A percentile compares a stretch with the other conserved stretches of the same genome.
Conservation (phyloP, 192 early-diverging fungal genomes). For the Neocallimastix lanati region DNA sequence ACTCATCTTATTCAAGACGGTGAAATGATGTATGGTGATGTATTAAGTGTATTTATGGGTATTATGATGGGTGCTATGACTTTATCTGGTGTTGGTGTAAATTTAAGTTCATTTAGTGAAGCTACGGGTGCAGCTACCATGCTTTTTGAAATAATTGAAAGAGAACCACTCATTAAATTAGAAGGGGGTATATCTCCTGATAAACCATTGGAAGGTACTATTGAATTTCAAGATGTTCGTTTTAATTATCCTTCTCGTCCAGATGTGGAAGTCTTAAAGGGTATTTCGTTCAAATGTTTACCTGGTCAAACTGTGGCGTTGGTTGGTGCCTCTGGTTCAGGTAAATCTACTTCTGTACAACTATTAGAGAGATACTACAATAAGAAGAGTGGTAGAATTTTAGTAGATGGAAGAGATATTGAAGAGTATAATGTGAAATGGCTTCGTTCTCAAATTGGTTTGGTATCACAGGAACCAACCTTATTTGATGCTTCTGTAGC, state of each 20-base stretch:
- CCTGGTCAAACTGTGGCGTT: slow-evolving; percentile 77
- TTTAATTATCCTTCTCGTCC: slow-evolving; percentile 76
- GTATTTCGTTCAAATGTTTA: slow-evolving; percentile 30
- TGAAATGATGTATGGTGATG: slow-evolving; percentile 18
- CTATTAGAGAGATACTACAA: slow-evolving; percentile 80
- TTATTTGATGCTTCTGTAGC: slow-evolving; percentile 22
- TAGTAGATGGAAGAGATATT: slow-evolving; percentile 57
- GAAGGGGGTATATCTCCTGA: slow-evolving; percentile 11
- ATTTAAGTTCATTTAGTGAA: slow-evolving; percentile 50
- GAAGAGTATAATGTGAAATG: slow-evolving; percentile 60
- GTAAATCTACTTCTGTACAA: slow-evolving; percentile 69
- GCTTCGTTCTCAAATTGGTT: slow-evolving; percentile 68
- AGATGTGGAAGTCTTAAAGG: slow-evolving; percentile 59
- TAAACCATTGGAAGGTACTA: slow-evolving; percentile 29
- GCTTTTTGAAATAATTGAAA: slow-evolving; percentile 66
- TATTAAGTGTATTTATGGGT: slow-evolving; percentile 74
- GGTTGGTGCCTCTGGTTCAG: slow-evolving; percentile 71
- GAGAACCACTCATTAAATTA: slow-evolving; percentile 24
- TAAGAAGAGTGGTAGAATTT: slow-evolving; percentile 24
- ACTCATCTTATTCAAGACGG: slow-evolving; percentile 20
- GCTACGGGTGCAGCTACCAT: slow-evolving; percentile 66
- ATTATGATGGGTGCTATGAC: slow-evolving; percentile 72
- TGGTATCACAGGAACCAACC: too few relatives aligned
- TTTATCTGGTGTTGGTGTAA: slow-evolving; percentile 48
- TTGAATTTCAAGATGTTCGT: slow-evolving; percentile 54